Conservation (phyloP, 768 basidiomycete genomes). For the Termitomyces heimii region DNA sequence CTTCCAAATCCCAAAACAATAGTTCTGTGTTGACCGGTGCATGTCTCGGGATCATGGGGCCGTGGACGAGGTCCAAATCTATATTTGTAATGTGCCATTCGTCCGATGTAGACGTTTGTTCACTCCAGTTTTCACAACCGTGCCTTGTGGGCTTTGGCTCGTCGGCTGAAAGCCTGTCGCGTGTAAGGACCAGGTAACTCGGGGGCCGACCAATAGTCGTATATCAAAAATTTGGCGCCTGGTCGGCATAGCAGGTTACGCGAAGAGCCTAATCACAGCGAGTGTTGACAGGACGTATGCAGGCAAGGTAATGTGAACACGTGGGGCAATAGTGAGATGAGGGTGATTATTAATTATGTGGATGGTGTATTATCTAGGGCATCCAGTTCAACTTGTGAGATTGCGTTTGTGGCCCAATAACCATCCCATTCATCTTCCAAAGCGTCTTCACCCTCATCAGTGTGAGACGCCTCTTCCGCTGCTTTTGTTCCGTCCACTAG, state of each 20-base stretch:
- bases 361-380: background rate
- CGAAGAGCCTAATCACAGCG: background rate
- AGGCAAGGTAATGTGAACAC: no score
- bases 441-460: conserved; percentile 18
- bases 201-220: background rate
- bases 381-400: conserved; percentile 20
- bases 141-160: background rate
- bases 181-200: background rate
- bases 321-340: background rate
- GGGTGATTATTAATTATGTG: background rate
- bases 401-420: conserved; percentile 36
- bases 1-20: background rate
- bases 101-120: background rate
- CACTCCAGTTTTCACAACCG: background rate
- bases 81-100: background rate
- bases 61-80: background rate
- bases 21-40: no score
- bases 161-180: background rate
- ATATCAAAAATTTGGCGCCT: background rate
- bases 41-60: background rate
- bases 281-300: no score
- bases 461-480: conserved; percentile 19
- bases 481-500: conserved; percentile 6
- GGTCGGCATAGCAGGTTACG: background rate
- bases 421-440: conserved; percentile 43